Conservation (phyloP, 2,329 filamentous ascomycete species). For the Sordariomycetes sp. region DNA sequence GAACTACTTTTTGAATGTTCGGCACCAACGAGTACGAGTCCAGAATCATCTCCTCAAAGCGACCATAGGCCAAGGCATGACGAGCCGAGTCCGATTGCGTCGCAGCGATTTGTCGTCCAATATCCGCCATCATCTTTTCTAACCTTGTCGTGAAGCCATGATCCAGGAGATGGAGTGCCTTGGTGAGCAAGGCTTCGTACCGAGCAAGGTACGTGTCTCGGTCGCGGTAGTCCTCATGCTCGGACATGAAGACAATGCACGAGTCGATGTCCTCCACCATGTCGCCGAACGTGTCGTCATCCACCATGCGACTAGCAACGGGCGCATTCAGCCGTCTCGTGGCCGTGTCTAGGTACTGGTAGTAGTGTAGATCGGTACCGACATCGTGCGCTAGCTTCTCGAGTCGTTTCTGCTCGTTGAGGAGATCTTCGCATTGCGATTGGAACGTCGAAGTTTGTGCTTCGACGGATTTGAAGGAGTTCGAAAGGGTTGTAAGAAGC, state of each 20-base stretch:
- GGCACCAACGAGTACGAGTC: slow-evolving; percentile 47
- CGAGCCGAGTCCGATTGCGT: slow-evolving; percentile 51
- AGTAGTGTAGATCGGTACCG: slow-evolving; percentile 85
- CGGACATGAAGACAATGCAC: slow-evolving; percentile 87
- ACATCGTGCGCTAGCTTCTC: slow-evolving; percentile 75
- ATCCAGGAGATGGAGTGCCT: slow-evolving; percentile 53
- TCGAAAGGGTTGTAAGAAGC: slow-evolving; percentile 68
- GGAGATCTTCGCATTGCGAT: slow-evolving; percentile 79
- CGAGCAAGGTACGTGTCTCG: slow-evolving; percentile 79
- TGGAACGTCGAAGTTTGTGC: slow-evolving; percentile 89
- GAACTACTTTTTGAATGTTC: slow-evolving; percentile 44
- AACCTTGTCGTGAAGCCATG: slow-evolving; percentile 44
- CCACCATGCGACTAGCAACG: slow-evolving; percentile 76
- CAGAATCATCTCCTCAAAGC: slow-evolving; percentile 48
- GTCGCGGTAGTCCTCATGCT: slow-evolving; percentile 74
- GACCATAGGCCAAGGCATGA: slow-evolving; percentile 50
- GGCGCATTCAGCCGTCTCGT: slow-evolving; percentile 87
- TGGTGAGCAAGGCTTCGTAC: slow-evolving; percentile 71
- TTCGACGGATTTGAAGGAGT: slow-evolving; percentile 82
- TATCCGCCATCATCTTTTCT: slow-evolving; percentile 44
- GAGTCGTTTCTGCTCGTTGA: slow-evolving; percentile 73
- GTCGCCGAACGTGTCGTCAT: slow-evolving; percentile 75
- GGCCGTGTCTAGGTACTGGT: slow-evolving; percentile 85
- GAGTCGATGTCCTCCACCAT: slow-evolving; percentile 82
- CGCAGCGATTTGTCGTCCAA: slow-evolving; percentile 41